Percentiles rank a stretch among this genome's conserved stretches.
These are phyloP conservation scores for Prunus dulcis DNA, from an alignment of 306 rosid species.

Conservation along the genomic window DNA sequence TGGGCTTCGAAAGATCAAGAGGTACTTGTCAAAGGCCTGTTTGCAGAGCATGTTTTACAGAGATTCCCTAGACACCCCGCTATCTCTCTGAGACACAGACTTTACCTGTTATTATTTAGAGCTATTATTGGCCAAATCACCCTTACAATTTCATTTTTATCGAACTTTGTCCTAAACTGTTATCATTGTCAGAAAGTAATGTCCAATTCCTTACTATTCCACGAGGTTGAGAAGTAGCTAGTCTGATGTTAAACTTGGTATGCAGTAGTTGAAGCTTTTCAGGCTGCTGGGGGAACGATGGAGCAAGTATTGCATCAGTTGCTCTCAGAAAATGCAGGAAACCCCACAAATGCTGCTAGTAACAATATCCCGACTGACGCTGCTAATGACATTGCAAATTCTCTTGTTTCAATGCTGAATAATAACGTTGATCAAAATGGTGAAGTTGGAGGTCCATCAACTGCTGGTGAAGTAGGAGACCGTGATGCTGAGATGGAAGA, in stretches of 20 bases:
- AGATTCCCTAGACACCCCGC: too few species aligned
- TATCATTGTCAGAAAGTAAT: neutral
- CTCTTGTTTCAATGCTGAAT: constrained; percentile 21
- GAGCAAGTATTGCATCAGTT: constrained; percentile 48
- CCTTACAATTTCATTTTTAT: neutral
- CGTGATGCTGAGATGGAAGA: constrained; percentile 50
- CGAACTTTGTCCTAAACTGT: neutral
- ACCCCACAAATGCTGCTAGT: constrained; percentile 10
- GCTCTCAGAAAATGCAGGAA: constrained; percentile 33
- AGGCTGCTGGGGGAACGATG: constrained; percentile 41
- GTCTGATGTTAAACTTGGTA: constrained; percentile 27
- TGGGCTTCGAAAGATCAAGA: constrained; percentile 84
- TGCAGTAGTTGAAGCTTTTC: constrained; percentile 65
- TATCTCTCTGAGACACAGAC: too few species aligned
- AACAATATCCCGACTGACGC: constrained; percentile 14
- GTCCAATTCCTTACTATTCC: neutral
- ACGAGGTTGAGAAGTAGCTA: neutral
- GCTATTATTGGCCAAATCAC: neutral
- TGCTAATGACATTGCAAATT: constrained; percentile 23
- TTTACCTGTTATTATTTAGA: neutral
- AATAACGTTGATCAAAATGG: constrained; percentile 5
- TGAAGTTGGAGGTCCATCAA: constrained; percentile 32
- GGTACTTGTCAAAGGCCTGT: constrained; percentile 35
- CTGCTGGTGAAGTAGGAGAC: constrained; percentile 21
- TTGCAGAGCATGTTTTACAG: neutral